phyloP scores from a whole-genome alignment of 106 monocot genomes.

The Posidonia australis region DNA sequence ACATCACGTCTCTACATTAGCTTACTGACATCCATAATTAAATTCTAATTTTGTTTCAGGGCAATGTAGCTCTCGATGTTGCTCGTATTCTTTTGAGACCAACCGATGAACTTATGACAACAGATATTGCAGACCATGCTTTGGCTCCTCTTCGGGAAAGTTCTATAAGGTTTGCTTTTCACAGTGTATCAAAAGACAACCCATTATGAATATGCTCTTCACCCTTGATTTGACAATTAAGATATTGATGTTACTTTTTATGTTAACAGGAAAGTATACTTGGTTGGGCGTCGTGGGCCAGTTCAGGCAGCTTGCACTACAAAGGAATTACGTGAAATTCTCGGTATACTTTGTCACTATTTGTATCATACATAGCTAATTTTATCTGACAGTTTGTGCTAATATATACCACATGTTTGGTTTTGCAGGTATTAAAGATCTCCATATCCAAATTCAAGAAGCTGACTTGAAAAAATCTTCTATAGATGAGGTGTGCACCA shows the following conservation, averaged over 20 bases:
- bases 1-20: too few relatives aligned
- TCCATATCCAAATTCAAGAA: slow-evolving; percentile 56
- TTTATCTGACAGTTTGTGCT: not conserved
- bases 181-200: not conserved
- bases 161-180: slow-evolving; percentile 55
- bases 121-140: slow-evolving; percentile 86
- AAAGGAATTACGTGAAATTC: slow-evolving; percentile 93
- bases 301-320: slow-evolving; percentile 97
- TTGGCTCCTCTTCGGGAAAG: slow-evolving; percentile 59
- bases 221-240: not conserved
- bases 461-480: slow-evolving; percentile 51
- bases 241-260: not conserved
- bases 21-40: too few relatives aligned
- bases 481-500: slow-evolving; percentile 57
- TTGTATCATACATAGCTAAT: too few relatives aligned
- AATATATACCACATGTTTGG: not conserved
- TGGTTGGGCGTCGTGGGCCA: slow-evolving; percentile 92
- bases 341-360: slow-evolving; percentile 25
- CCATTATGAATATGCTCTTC: not conserved
- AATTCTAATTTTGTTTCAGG: slow-evolving; percentile 30
- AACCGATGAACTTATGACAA: slow-evolving; percentile 47
- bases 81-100: slow-evolving; percentile 87
- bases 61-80: slow-evolving; percentile 97
- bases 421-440: slow-evolving; percentile 58
- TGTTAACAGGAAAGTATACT: slow-evolving; percentile 58